Percentiles rank a stretch among this genome's conserved stretches.
phyloP scores from a whole-genome alignment of 2,329 filamentous ascomycete genomes.

The Epichloe hybrida region DNA sequence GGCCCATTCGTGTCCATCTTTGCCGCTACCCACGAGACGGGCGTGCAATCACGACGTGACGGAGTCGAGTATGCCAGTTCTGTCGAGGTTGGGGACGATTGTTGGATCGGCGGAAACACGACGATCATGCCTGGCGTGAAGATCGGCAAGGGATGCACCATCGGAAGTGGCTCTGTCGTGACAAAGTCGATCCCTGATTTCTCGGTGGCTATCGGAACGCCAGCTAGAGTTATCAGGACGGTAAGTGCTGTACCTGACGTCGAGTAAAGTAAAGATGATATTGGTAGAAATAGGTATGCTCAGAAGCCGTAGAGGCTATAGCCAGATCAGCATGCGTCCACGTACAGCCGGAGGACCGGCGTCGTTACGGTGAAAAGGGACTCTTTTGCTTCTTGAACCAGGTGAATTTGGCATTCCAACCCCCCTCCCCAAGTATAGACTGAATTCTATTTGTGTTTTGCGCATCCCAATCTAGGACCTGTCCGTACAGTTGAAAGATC shows the following conservation, averaged over 20 bases:
- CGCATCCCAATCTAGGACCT: too few relatives aligned
- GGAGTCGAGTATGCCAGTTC: constrained; percentile 32
- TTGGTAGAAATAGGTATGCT: not conserved
- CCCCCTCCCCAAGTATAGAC: rapidly evolving
- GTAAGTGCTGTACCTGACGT: constrained; percentile 24
- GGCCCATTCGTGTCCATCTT: constrained; percentile 61
- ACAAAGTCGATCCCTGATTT: constrained; percentile 35
- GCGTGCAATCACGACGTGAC: constrained; percentile 35
- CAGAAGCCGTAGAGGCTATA: not conserved
- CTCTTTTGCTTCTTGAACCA: too few relatives aligned
- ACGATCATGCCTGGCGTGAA: constrained; percentile 38
- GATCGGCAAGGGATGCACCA: constrained; percentile 37
- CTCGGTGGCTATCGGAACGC: constrained; percentile 33
- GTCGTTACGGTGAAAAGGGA: too few relatives aligned
- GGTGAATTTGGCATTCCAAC: too few relatives aligned
- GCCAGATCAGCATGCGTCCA: not conserved
- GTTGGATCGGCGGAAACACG: constrained; percentile 39
- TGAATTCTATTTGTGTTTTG: too few relatives aligned
- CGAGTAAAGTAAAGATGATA: not conserved
- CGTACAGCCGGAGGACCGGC: not conserved
- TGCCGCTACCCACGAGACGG: constrained; percentile 58
- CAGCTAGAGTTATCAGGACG: constrained; percentile 34
- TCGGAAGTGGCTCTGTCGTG: constrained; percentile 36
- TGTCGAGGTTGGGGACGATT: constrained; percentile 37
- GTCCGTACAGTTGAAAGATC: too few relatives aligned